Conservation (phyloP, 179 eudicot genomes). For the Beta lomatogona region DNA sequence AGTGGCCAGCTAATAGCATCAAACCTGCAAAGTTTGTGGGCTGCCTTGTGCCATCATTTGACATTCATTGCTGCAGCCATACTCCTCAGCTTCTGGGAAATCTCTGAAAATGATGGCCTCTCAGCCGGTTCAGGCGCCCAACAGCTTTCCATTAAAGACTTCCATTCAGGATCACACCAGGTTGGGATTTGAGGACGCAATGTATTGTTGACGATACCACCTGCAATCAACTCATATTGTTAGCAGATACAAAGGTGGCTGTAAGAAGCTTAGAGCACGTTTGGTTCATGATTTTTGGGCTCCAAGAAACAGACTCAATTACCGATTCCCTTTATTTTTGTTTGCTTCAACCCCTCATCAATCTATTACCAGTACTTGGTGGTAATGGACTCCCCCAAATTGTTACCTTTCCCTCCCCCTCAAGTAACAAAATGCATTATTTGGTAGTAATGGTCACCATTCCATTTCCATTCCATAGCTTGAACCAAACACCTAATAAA, state of each 20-base stretch:
- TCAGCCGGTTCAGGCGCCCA: conserved; percentile 82
- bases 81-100: conserved; percentile 81
- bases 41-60: conserved; percentile 43
- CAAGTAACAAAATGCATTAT: too few relatives aligned
- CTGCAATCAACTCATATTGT: conserved; percentile 31
- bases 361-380: too few relatives aligned
- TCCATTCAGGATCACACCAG: conserved; percentile 99
- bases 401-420: too few relatives aligned
- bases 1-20: conserved; percentile 10
- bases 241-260: neutral
- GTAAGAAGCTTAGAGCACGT: neutral
- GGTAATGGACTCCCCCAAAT: too few relatives aligned
- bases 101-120: conserved; percentile 87
- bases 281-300: too few relatives aligned
- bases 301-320: too few relatives aligned
- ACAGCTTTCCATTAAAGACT: conserved; percentile 86
- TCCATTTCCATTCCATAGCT: too few relatives aligned
- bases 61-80: conserved; percentile 96
- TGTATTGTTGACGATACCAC: conserved; percentile 87
- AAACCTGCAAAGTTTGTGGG: conserved; percentile 14
- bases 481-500: too few relatives aligned
- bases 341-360: too few relatives aligned
- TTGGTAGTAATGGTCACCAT: too few relatives aligned
- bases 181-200: conserved; percentile 88
- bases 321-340: too few relatives aligned